These are phyloP conservation scores for Ploettnerulaceae sp. DNA, from an alignment of 2,329 filamentous ascomycete species.

Conservation along the genomic window DNA sequence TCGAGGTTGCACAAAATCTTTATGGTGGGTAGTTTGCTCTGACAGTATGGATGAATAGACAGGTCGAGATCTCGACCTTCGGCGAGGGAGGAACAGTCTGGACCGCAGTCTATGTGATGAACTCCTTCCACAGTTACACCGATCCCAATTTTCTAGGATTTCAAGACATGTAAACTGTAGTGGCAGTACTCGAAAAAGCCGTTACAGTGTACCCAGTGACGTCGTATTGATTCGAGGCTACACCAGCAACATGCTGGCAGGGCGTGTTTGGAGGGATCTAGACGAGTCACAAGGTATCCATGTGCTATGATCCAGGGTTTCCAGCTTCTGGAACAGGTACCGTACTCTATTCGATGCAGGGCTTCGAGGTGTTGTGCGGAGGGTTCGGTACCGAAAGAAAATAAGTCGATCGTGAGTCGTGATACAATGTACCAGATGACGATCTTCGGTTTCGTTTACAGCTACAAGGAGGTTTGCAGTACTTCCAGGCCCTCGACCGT, in stretches of 20 bases:
- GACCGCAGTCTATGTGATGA: no score
- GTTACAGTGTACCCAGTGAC: background rate
- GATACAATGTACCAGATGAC: background rate
- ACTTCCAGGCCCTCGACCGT: background rate
- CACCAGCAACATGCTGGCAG: background rate
- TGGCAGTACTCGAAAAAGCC: no score
- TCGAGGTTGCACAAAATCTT: no score
- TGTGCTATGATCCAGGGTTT: slow-evolving; percentile 4
- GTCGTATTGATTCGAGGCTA: background rate
- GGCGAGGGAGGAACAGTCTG: no score
- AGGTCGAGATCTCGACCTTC: no score
- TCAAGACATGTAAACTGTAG: background rate
- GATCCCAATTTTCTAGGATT: background rate
- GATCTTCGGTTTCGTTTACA: background rate
- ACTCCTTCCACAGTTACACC: background rate
- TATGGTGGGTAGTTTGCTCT: no score
- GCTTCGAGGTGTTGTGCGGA: background rate
- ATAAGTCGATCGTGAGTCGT: background rate
- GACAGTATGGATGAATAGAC: no score
- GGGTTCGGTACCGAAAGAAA: background rate
- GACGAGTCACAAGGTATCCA: background rate
- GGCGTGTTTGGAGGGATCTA: no score
- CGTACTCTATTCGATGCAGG: background rate
- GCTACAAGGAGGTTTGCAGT: background rate
- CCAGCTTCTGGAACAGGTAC: background rate